Evolutionary conservation across 2,329 filamentous ascomycete genomes (phyloP).

Genomic region (Cryphonectria naterciae): DNA sequence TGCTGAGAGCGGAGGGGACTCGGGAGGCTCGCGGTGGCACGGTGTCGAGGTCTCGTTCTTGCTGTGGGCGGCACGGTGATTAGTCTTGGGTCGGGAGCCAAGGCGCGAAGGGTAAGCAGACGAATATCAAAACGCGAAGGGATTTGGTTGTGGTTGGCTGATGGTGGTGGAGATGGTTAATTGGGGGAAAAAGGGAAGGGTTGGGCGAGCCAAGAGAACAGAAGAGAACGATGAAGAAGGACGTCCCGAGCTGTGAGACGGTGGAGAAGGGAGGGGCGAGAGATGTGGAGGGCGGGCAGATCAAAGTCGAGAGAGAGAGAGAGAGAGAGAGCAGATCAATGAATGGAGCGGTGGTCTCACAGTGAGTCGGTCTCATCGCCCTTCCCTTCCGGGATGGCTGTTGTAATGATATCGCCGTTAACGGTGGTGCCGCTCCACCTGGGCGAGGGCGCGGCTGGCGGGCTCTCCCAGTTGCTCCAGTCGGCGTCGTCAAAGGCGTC

Average conservation of each 20-base stretch:
- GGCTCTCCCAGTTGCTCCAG: slow-evolving; percentile 68
- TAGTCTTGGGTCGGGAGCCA: slow-evolving; percentile 28
- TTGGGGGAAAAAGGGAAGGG: neutral
- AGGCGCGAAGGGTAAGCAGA: slow-evolving; percentile 27
- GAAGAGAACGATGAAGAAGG: neutral
- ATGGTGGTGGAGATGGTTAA: neutral
- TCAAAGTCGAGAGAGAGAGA: neutral
- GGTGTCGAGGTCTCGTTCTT: slow-evolving; percentile 25
- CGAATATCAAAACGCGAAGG: slow-evolving; percentile 20
- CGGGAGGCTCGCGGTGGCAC: slow-evolving; percentile 35
- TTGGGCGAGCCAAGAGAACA: neutral
- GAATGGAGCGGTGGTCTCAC: slow-evolving; percentile 45
- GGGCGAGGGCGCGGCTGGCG: slow-evolving; percentile 53
- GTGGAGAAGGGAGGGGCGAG: neutral
- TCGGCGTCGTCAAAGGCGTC: slow-evolving; percentile 64
- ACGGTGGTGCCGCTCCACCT: slow-evolving; percentile 68
- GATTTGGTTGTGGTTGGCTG: neutral
- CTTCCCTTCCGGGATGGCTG: slow-evolving; percentile 50
- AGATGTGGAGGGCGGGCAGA: neutral
- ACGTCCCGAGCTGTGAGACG: neutral
- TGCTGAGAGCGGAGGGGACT: slow-evolving; percentile 36
- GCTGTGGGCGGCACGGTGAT: slow-evolving; percentile 29
- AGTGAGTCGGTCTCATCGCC: slow-evolving; percentile 50
- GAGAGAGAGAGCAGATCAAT: neutral
- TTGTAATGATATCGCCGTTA: slow-evolving; percentile 49